phyloP scores from a whole-genome alignment of 192 early-diverging fungal genomes.

The Coemansia sp. region DNA sequence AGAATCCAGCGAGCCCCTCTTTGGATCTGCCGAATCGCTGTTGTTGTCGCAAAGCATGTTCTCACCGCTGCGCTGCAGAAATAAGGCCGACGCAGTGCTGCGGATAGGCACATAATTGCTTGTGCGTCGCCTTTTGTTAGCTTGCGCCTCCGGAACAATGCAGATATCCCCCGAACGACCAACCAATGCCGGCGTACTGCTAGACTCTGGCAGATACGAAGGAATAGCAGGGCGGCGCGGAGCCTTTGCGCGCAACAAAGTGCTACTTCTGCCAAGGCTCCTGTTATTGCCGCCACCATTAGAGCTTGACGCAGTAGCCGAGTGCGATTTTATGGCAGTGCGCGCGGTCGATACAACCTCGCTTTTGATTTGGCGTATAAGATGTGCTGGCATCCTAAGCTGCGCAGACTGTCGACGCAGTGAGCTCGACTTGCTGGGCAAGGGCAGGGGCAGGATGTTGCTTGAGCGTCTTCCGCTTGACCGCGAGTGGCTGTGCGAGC shows the following conservation, averaged over 20 bases:
- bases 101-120: constrained; percentile 4
- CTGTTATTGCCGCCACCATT: constrained; percentile 3
- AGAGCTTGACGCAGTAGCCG: constrained; percentile 8
- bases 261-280: constrained; percentile 11
- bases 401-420: constrained; percentile 20
- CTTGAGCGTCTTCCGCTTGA: constrained; percentile 6
- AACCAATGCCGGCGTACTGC: not conserved
- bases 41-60: constrained; percentile 9
- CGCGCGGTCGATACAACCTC: constrained; percentile 42
- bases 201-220: not conserved
- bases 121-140: constrained; percentile 32
- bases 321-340: constrained; percentile 11
- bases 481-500: not conserved
- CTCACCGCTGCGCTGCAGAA: constrained; percentile 2
- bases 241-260: constrained; percentile 4
- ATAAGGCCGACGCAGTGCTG: constrained; percentile 12
- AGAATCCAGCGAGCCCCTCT: not conserved
- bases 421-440: not conserved
- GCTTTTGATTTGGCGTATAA: constrained; percentile 46
- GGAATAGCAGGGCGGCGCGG: not conserved
- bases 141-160: constrained; percentile 15
- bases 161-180: not conserved
- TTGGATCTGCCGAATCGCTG: not conserved
- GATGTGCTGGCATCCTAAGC: constrained; percentile 32
- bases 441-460: not conserved